These are phyloP conservation scores for Ulota crispa DNA, from an alignment of 225 moss, liverwort and hornwort genomes.

Conservation along the genomic window DNA sequence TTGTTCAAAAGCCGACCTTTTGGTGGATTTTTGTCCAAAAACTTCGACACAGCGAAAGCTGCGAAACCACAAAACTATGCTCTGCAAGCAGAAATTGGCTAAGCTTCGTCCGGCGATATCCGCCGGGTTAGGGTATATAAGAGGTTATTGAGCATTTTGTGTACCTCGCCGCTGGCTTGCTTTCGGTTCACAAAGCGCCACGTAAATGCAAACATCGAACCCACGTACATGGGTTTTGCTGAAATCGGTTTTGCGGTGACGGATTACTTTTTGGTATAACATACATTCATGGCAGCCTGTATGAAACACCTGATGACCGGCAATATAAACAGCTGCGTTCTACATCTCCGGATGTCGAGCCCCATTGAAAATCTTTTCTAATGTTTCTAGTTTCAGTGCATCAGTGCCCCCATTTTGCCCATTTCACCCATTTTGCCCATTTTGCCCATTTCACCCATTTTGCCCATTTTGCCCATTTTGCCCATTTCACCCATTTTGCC, in stretches of 20 bases:
- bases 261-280: neutral
- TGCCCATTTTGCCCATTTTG: too few relatives aligned
- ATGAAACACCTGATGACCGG: neutral
- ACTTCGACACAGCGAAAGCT: neutral
- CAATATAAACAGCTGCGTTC: neutral
- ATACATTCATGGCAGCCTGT: neutral
- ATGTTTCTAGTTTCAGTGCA: too few relatives aligned
- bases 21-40: neutral
- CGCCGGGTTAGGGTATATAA: constrained; percentile 18
- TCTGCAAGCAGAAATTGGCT: neutral
- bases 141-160: neutral
- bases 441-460: too few relatives aligned
- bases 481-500: too few relatives aligned
- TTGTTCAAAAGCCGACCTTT: neutral
- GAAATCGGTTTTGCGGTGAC: neutral
- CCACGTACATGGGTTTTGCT: neutral
- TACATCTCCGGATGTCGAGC: neutral
- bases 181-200: constrained; percentile 32
- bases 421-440: too few relatives aligned
- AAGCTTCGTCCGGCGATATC: neutral
- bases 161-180: neutral
- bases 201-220: constrained; percentile 11
- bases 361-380: neutral
- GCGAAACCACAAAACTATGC: neutral
- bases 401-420: too few relatives aligned